Percentiles rank a stretch among this genome's conserved stretches.
phyloP scores from a whole-genome alignment of 2,329 filamentous ascomycete genomes.

The Leptographium galeiforme region DNA sequence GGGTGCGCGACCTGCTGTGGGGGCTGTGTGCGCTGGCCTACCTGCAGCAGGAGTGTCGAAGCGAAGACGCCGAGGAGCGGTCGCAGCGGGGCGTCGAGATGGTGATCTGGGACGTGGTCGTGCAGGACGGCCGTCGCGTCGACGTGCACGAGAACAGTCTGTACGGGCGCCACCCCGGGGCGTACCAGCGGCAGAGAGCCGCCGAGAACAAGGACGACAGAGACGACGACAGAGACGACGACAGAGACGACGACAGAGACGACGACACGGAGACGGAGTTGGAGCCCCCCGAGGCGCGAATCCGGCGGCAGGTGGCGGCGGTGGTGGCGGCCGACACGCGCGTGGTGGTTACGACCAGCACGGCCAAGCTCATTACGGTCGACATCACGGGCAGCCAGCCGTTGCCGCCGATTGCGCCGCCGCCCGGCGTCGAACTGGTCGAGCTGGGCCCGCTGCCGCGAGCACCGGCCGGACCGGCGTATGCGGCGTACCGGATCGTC shows the following conservation, averaged over 20 bases:
- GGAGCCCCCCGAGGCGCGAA: slow-evolving; percentile 29
- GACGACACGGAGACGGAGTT: slow-evolving; percentile 22
- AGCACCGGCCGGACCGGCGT: slow-evolving; percentile 9
- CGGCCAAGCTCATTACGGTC: slow-evolving; percentile 50
- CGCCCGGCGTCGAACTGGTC: slow-evolving; percentile 45
- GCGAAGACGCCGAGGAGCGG: slow-evolving; percentile 34
- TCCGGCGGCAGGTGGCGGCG: slow-evolving; percentile 40
- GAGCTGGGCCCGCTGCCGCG: slow-evolving; percentile 26
- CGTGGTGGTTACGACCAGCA: slow-evolving; percentile 45
- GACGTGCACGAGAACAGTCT: slow-evolving; percentile 31
- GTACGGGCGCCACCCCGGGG: slow-evolving; percentile 17
- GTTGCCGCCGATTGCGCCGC: slow-evolving; percentile 36
- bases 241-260: neutral
- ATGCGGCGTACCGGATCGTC: slow-evolving; percentile 39
- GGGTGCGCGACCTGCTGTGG: slow-evolving; percentile 46
- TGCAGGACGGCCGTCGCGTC: slow-evolving; percentile 43
- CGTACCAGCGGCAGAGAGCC: slow-evolving; percentile 6
- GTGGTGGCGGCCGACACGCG: slow-evolving; percentile 41
- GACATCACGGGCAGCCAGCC: slow-evolving; percentile 43
- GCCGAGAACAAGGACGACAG: neutral
- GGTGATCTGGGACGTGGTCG: slow-evolving; percentile 53
- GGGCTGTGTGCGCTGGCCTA: slow-evolving; percentile 49
- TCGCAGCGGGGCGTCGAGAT: slow-evolving; percentile 37
- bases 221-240: slow-evolving; percentile 2
- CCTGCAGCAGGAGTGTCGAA: slow-evolving; percentile 43